Evolutionary conservation across 768 basidiomycete genomes (phyloP).

Genomic region (Leccinellum albellum): DNA sequence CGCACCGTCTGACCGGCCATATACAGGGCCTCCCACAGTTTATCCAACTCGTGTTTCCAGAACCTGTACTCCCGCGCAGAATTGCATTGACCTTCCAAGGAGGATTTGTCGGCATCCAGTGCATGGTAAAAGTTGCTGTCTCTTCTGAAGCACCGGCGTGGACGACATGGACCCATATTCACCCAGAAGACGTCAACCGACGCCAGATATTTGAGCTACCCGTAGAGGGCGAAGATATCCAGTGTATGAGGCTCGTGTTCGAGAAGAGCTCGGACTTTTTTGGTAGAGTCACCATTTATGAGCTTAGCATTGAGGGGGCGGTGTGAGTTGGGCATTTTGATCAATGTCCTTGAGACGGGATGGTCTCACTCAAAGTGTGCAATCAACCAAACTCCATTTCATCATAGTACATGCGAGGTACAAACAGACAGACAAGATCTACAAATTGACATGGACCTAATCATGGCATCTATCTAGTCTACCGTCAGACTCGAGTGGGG

Average conservation of each 20-base stretch:
- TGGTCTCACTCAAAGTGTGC: conserved; percentile 11
- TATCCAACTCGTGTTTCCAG: conserved; percentile 59
- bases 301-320: conserved; percentile 40
- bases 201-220: conserved; percentile 61
- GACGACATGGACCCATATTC: conserved; percentile 52
- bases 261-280: conserved; percentile 85
- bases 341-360: not conserved
- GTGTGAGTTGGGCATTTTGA: not conserved
- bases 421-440: conserved; percentile 8
- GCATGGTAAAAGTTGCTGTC: conserved; percentile 43
- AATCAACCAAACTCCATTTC: conserved; percentile 28
- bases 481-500: not conserved
- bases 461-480: not conserved
- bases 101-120: conserved; percentile 75
- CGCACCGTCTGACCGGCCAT: conserved; percentile 4
- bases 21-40: conserved; percentile 74
- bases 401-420: conserved; percentile 12
- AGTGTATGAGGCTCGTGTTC: conserved; percentile 62
- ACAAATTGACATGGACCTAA: conserved; percentile 7
- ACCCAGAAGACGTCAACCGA: conserved; percentile 78
- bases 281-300: conserved; percentile 74
- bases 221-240: conserved; percentile 27
- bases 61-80: conserved; percentile 50
- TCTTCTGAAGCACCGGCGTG: conserved; percentile 40
- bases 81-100: conserved; percentile 77